Evolutionary conservation across 2,329 filamentous ascomycete genomes (phyloP).

Genomic region (Magnaporthiopsis rhizophila): DNA sequence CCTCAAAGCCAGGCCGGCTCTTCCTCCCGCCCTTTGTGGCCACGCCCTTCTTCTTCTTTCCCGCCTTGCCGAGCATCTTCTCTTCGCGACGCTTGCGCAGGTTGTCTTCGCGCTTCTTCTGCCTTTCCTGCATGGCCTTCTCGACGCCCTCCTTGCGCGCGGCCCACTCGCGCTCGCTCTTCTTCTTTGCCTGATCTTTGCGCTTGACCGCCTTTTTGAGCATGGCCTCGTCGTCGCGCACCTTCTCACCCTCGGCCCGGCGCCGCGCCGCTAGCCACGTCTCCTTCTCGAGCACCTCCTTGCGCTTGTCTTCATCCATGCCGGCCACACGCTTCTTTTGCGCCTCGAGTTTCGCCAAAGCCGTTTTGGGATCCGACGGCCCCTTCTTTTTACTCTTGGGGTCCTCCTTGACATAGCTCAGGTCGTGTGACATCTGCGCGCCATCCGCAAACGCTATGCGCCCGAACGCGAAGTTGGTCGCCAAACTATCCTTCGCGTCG

Average conservation of each 20-base stretch:
- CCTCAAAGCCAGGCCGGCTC: slow-evolving; percentile 59
- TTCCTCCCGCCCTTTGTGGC: slow-evolving; percentile 38
- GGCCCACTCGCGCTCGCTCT: slow-evolving; percentile 83
- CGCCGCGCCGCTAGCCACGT: slow-evolving; percentile 87
- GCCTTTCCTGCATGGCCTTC: slow-evolving; percentile 68
- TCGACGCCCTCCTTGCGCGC: slow-evolving; percentile 65
- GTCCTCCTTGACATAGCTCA: slow-evolving; percentile 47
- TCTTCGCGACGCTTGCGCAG: slow-evolving; percentile 66
- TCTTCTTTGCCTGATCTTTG: slow-evolving; percentile 82
- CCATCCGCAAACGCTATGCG: slow-evolving; percentile 88
- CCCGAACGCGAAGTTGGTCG: slow-evolving; percentile 72
- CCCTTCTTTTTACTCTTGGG: slow-evolving; percentile 60
- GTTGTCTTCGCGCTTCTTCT: slow-evolving; percentile 77
- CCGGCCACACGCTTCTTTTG: slow-evolving; percentile 72
- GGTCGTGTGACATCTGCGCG: slow-evolving; percentile 64
- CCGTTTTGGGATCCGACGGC: slow-evolving; percentile 75
- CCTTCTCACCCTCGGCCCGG: slow-evolving; percentile 70
- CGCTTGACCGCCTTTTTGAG: slow-evolving; percentile 94
- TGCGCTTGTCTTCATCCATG: slow-evolving; percentile 72
- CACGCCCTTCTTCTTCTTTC: slow-evolving; percentile 44
- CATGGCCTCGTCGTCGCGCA: slow-evolving; percentile 76
- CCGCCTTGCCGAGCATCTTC: slow-evolving; percentile 52
- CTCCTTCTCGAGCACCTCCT: slow-evolving; percentile 88
- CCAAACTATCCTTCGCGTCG: slow-evolving; percentile 19
- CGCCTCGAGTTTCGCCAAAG: slow-evolving; percentile 77